Base-by-base conservation (phyloP, 2,329 filamentous ascomycete species). In the Cladophialophora yegresii region DNA sequence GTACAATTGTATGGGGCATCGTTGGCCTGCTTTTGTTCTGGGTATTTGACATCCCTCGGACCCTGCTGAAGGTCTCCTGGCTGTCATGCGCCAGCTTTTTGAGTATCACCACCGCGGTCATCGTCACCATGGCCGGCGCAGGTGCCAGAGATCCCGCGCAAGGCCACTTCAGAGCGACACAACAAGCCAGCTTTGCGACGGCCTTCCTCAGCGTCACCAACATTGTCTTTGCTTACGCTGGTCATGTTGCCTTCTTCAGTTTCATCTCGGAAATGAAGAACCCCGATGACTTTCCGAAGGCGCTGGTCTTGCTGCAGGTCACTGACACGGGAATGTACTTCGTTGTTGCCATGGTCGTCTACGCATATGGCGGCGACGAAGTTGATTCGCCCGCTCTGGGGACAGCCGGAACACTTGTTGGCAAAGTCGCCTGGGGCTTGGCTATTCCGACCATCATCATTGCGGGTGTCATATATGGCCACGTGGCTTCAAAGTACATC, bases 381-480 rank as follows among this genome's bases (percentile, higher is more conserved):
- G 87, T 91, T 1, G 79, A 82, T 1, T 87, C 85, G 1, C 89
- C 89, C 0, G 89, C 89, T 0, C 81, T 92, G 1, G 85, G 86
- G 7, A 89, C 87, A 0, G 84, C 87, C 7, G 80, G 82, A 3
- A 73, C 73, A 1, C 71, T 82, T 0, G 76, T 90, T 54, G 80
- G 83, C 23, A 89, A 89, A 72, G 77, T 88, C 10, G 87, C 88
- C 12, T 91, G 86, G 76, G 87, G 86, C 26, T 79, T 91, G 64
- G 88, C 88, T 0, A 80, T 88, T 2, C 88, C 88, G 13, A 90
- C 89, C 1, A 90, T 91, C 63, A 79, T 91, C 54, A 85, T 91
- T 56, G 86, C 88, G 0, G 89, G 88, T 59, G 87, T 90, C 6
- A 88, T 91, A 67, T 87, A 89, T 72, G 87, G 84, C 12, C 85